phyloP scores from a whole-genome alignment of 306 rosid species.

The Castanea sativa region DNA sequence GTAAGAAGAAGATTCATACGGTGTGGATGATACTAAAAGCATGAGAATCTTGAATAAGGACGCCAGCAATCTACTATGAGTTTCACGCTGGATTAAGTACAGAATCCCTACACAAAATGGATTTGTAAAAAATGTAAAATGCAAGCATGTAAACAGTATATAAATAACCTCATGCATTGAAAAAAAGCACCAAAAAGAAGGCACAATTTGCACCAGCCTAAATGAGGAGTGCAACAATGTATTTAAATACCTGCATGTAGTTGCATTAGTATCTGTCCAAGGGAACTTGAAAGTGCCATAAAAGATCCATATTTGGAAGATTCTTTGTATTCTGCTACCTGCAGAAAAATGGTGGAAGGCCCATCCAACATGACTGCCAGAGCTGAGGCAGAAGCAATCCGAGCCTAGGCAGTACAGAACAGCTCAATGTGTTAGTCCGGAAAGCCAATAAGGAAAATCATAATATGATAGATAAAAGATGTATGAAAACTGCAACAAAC shows the following conservation, averaged over 20 bases:
- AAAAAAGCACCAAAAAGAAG: not conserved
- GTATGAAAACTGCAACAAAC: slow-evolving; percentile 1
- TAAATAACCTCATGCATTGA: not conserved
- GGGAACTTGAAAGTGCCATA: slow-evolving; percentile 85
- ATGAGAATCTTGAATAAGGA: slow-evolving; percentile 79
- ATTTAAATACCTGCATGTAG: slow-evolving; percentile 70
- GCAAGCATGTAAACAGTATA: not conserved
- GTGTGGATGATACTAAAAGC: slow-evolving; percentile 80
- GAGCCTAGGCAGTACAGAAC: slow-evolving; percentile 53
- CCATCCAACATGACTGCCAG: slow-evolving; percentile 79
- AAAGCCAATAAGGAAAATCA: slow-evolving; percentile 4
- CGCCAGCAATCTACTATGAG: slow-evolving; percentile 72
- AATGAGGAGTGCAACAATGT: not conserved
- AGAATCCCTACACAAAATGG: slow-evolving; percentile 61
- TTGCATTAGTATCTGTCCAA: slow-evolving; percentile 86
- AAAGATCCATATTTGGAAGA: slow-evolving; percentile 82
- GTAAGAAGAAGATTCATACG: slow-evolving; percentile 47
- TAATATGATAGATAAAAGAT: not conserved
- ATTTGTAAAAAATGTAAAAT: slow-evolving; percentile 1
- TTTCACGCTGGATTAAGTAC: slow-evolving; percentile 62
- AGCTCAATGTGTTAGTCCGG: slow-evolving; percentile 27
- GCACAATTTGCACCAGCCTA: not conserved
- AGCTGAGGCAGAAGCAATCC: slow-evolving; percentile 71
- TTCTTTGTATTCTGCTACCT: slow-evolving; percentile 86
- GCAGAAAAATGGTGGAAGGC: slow-evolving; percentile 70